Evolutionary conservation across 441 rosid species (phyloP).

Genomic region (Mallotus japonicus): DNA sequence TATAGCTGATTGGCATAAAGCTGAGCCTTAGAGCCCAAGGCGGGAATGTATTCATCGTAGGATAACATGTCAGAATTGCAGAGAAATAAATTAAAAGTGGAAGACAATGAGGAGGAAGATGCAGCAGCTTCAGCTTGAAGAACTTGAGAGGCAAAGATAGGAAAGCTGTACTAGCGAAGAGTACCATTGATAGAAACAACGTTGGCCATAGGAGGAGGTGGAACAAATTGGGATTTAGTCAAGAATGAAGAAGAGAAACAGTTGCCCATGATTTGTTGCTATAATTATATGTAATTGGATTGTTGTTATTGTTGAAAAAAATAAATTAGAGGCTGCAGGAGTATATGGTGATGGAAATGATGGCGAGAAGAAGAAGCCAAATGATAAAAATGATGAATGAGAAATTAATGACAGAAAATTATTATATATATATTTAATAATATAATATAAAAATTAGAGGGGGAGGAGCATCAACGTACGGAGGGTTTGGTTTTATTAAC

Average conservation of each 20-base stretch:
- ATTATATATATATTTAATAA: no score
- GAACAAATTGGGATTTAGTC: neutral
- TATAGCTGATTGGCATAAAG: conserved; percentile 57
- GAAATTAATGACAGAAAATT: no score
- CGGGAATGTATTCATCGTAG: conserved; percentile 64
- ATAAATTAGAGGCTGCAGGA: no score
- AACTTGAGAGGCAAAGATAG: conserved; percentile 48
- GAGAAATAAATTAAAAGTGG: conserved; percentile 34
- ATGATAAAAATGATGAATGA: no score
- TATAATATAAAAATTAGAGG: no score
- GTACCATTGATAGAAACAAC: conserved; percentile 57
- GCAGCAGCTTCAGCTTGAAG: conserved; percentile 35
- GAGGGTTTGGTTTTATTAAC: no score
- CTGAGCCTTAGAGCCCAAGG: conserved; percentile 32
- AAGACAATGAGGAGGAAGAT: conserved; percentile 28
- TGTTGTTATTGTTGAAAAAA: no score
- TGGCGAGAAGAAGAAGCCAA: no score
- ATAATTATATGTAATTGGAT: no score
- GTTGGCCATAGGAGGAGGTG: conserved; percentile 41
- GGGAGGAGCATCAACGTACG: no score
- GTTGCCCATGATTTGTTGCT: conserved; percentile 36
- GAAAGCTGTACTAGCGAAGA: conserved; percentile 50
- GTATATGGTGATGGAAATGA: no score
- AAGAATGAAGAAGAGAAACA: conserved; percentile 35
- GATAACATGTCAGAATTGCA: conserved; percentile 54